Conservation (phyloP, 2,329 filamentous ascomycete species). For the Colletotrichum sp. region DNA sequence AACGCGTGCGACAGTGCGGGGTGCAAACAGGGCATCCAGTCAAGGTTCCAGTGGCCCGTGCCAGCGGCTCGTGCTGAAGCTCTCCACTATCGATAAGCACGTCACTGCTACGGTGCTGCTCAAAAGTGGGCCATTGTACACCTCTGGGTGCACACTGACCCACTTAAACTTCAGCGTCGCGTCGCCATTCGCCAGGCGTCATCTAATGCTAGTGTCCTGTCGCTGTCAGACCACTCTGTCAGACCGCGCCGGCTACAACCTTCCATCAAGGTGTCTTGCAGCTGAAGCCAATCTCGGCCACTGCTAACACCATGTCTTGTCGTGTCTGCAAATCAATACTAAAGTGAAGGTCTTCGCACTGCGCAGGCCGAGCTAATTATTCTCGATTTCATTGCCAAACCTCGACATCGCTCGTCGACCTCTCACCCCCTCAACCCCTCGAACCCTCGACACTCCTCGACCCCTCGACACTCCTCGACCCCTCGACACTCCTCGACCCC, state of each 20-base stretch:
- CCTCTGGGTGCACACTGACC: background rate
- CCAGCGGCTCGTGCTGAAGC: background rate
- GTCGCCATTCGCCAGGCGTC: background rate
- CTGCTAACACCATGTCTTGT: background rate
- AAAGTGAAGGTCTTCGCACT: background rate
- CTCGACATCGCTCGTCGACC: background rate
- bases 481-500: too few species aligned
- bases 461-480: too few species aligned
- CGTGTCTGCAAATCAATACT: background rate
- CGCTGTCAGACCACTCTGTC: background rate
- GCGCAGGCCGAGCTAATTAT: background rate
- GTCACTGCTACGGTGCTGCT: too few species aligned
- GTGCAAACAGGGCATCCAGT: background rate
- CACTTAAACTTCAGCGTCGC: background rate
- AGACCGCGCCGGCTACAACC: background rate
- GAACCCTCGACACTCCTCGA: too few species aligned
- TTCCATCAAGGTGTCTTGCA: background rate
- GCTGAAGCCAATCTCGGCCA: background rate
- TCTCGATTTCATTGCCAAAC: background rate
- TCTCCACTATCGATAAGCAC: too few species aligned
- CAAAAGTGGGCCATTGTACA: background rate
- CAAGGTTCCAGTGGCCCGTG: background rate
- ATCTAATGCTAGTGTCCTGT: background rate
- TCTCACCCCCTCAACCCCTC: background rate
- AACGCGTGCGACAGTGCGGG: background rate